Evolutionary conservation across 2,329 filamentous ascomycete genomes (phyloP).

Genomic region (Nemania sp.): DNA sequence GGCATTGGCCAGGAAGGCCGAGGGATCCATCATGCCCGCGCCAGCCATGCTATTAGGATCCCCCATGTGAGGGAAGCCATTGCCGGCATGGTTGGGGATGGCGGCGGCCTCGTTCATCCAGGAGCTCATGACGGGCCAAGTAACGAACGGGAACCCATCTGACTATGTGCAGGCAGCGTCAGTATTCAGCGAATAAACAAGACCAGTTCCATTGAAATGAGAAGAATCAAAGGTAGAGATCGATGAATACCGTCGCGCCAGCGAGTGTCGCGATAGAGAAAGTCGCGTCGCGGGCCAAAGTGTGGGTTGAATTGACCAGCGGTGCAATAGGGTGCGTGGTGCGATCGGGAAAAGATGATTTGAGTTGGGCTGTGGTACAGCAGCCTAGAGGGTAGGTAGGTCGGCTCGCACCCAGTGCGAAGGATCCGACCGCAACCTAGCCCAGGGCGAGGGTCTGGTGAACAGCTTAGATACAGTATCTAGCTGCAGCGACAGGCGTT

Average conservation of each 20-base stretch:
- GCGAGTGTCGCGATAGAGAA: slow-evolving; percentile 48
- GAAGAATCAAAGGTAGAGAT: slow-evolving; percentile 35
- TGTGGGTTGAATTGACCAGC: slow-evolving; percentile 35
- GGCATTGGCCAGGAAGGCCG: slow-evolving; percentile 63
- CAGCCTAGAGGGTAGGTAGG: not conserved
- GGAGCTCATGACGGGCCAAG: slow-evolving; percentile 65
- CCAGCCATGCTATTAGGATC: slow-evolving; percentile 58
- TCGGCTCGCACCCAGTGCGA: slow-evolving; percentile 17
- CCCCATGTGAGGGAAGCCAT: slow-evolving; percentile 67
- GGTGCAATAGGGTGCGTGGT: slow-evolving; percentile 31
- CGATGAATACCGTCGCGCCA: slow-evolving; percentile 45
- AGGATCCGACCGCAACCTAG: slow-evolving; percentile 4
- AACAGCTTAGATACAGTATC: not conserved
- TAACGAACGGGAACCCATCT: slow-evolving; percentile 53
- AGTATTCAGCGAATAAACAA: slow-evolving; percentile 42
- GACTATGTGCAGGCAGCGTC: slow-evolving; percentile 48
- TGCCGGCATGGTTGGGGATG: slow-evolving; percentile 71
- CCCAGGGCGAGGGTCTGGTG: not conserved
- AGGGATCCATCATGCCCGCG: slow-evolving; percentile 65
- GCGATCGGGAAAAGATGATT: slow-evolving; percentile 38
- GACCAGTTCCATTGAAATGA: slow-evolving; percentile 49
- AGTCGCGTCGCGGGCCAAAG: slow-evolving; percentile 49
- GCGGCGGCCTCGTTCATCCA: slow-evolving; percentile 70
- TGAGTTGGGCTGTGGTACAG: slow-evolving; percentile 34
- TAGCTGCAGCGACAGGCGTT: not conserved